These are phyloP conservation scores for Colletotrichum sublineola DNA, from an alignment of 2,329 filamentous ascomycete species.

Conservation along the genomic window DNA sequence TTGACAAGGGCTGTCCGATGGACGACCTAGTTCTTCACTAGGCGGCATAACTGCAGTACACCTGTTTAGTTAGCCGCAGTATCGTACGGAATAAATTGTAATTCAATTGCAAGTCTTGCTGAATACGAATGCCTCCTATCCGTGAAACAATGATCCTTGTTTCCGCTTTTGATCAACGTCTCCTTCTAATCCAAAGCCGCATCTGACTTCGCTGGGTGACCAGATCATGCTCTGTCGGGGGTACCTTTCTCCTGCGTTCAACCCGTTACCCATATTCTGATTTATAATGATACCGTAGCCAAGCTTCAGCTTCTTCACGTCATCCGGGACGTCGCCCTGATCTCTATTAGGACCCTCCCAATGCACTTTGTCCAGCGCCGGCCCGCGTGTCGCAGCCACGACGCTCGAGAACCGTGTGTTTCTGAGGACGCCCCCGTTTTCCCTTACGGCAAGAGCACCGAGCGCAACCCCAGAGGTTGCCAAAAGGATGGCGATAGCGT, in stretches of 20 bases:
- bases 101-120: neutral
- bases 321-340: constrained; percentile 20
- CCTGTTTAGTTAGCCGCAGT: neutral
- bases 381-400: constrained; percentile 54
- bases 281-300: constrained; percentile 37
- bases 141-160: constrained; percentile 31
- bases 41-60: neutral
- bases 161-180: constrained; percentile 46
- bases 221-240: constrained; percentile 17
- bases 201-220: constrained; percentile 40
- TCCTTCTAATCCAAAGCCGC: constrained; percentile 50
- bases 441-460: constrained; percentile 49
- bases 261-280: constrained; percentile 37
- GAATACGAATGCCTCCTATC: neutral
- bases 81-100: neutral
- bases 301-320: constrained; percentile 35
- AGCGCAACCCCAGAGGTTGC: constrained; percentile 46
- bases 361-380: constrained; percentile 51
- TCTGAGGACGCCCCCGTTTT: constrained; percentile 50
- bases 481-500: constrained; percentile 49
- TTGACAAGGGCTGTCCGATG: constrained; percentile 45
- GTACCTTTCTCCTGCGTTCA: constrained; percentile 14
- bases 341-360: constrained; percentile 42
- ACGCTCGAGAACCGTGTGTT: constrained; percentile 55
- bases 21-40: constrained; percentile 48